Conservation (phyloP, 1,284 basidiomycete genomes). For the Macrocystidia cucumis region DNA sequence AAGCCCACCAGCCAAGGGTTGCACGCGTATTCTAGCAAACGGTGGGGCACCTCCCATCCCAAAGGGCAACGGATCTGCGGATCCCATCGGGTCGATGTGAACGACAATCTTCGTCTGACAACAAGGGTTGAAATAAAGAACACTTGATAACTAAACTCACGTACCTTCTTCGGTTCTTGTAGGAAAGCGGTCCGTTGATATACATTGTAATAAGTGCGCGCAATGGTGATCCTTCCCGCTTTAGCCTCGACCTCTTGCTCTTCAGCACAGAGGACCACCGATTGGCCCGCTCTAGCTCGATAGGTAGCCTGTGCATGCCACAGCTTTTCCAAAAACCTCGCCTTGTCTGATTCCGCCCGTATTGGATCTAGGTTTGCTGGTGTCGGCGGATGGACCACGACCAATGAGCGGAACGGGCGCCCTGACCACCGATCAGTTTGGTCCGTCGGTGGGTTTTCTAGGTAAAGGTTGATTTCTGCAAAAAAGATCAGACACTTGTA, state of each 20-base stretch:
- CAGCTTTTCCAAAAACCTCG: slow-evolving; percentile 79
- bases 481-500: slow-evolving; percentile 7
- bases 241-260: slow-evolving; percentile 68
- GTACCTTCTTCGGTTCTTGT: slow-evolving; percentile 70
- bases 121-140: slow-evolving; percentile 8
- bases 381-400: slow-evolving; percentile 65
- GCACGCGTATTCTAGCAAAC: slow-evolving; percentile 66
- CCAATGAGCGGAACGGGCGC: slow-evolving; percentile 71
- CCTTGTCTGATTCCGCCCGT: slow-evolving; percentile 59
- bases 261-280: slow-evolving; percentile 58
- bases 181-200: slow-evolving; percentile 75
- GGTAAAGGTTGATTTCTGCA: slow-evolving; percentile 77
- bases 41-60: slow-evolving; percentile 62
- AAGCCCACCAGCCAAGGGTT: slow-evolving; percentile 76
- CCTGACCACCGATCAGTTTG: slow-evolving; percentile 79
- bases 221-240: slow-evolving; percentile 51
- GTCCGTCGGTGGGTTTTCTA: slow-evolving; percentile 76
- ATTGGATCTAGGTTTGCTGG: slow-evolving; percentile 56
- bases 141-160: slow-evolving; percentile 8
- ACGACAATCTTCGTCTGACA: slow-evolving; percentile 84
- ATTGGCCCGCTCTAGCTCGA: slow-evolving; percentile 59
- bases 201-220: slow-evolving; percentile 80
- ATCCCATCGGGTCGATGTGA: slow-evolving; percentile 70
- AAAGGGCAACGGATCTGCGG: slow-evolving; percentile 70
- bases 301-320: slow-evolving; percentile 82